Conservation (phyloP, 2,329 filamentous ascomycete species). For the Colletotrichum cuscutae region DNA sequence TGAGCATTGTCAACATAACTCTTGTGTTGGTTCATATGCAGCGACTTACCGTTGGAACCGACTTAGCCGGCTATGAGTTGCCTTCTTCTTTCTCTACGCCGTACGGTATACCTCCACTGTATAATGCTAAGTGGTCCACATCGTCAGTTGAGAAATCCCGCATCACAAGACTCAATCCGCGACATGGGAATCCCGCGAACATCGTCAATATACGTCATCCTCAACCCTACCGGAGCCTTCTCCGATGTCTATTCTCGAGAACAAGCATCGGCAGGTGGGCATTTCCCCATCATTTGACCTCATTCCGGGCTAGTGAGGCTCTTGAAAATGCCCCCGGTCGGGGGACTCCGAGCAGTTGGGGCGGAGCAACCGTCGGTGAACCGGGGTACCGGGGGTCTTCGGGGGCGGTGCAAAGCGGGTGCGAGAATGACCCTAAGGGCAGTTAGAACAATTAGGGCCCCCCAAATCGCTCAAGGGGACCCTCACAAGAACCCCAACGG, state of each 20-base stretch:
- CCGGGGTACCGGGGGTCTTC: slow-evolving; percentile 15
- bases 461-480: not conserved
- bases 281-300: slow-evolving; percentile 8
- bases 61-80: not conserved
- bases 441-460: no score
- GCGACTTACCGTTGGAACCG: not conserved
- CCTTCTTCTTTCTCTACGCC: not conserved
- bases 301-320: slow-evolving; percentile 25
- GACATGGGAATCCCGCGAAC: not conserved
- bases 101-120: not conserved
- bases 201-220: slow-evolving; percentile 11
- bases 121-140: not conserved
- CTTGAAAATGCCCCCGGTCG: slow-evolving; percentile 15
- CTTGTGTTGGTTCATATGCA: not conserved
- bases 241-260: slow-evolving; percentile 10
- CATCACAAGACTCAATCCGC: not conserved
- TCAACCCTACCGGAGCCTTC: slow-evolving; percentile 1
- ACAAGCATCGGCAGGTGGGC: slow-evolving; percentile 28
- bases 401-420: slow-evolving; percentile 10
- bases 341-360: slow-evolving; percentile 18
- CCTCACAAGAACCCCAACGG: not conserved
- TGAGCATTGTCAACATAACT: not conserved
- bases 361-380: slow-evolving; percentile 29
- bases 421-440: not conserved
- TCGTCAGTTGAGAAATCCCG: not conserved